Base-by-base conservation (phyloP, 208 protist species). In the Trypanosoma grayi region DNA sequence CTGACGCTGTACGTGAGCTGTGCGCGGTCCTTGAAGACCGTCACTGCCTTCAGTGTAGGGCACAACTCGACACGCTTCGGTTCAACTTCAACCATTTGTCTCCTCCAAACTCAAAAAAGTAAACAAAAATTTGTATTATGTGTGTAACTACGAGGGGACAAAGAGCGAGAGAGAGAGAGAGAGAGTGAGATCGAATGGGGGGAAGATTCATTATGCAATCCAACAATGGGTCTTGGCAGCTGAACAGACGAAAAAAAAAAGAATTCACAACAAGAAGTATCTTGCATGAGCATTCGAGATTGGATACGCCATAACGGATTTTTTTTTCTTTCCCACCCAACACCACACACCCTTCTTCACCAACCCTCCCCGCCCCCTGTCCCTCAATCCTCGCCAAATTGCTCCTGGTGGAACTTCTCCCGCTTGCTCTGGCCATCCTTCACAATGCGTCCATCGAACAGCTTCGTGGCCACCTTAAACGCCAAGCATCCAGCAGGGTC, bases 401-500 rank as follows among this genome's bases (percentile, higher is more conserved):
- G 76, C 30, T 67, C 58, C 46, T 68, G 52, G 27, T 84, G 73
- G 40, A 84, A 77, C 31, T 53, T 70, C 9, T 78, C 77, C 3
- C 83, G 75, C 53, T 84, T 85, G 25, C 64, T 66, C 64, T 85
- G 84, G 5, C 84, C 83, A 59, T 94, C 81, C 24, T 75, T 71
- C 5, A 79, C 66, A 62, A 95, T 95, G 67, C 85, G 85, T 60
- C 85, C 89, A 53, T 95, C 89, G 63, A 93, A 92, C 30, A 93
- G 68, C 66, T 90, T 88, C 33, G 89, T 88, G 25, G 89, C 89
- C 13, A 92, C 84, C 62, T 95, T 95, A 65, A 95, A 95, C 13
- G 83, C 79, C 16, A 95, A 56, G 50, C 75, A 88, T 2, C 89
- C 89, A 14, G 83, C 73, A 0, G 89, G 89, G 55, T 95, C 89